Evolutionary conservation across 2,329 filamentous ascomycete species (phyloP), one percentile per base, ranked within the genome.

Genomic region (Apiospora phragmitis): DNA sequence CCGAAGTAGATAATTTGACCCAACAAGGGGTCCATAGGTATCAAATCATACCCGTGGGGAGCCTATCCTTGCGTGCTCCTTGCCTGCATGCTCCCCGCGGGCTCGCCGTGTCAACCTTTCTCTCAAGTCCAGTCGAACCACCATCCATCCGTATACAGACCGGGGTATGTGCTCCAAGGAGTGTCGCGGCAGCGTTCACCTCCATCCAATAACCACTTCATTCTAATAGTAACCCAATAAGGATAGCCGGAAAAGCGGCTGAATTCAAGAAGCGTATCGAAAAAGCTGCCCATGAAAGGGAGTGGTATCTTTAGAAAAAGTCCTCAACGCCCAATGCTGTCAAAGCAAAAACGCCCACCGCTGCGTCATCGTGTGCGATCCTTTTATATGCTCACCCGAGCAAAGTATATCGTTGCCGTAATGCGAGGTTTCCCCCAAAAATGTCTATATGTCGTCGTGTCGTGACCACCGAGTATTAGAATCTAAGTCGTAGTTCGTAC

Each of bases 401-500:
- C 42, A 47, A 47, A 35, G 11, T 47, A 67, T 45, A 67, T 38
- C 42, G 42, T 67, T 67, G 65, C 65, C 65, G 42, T 47, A 67
- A 32, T 43, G 45, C 42, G 29, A 45, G 42, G 26, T 43, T 47
- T 47, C 45, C 65, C 42, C 26, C 32, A 51, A 68, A 49, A 49
- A 49, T 68, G 29, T 68, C 43, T 68, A 49, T 68, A 51, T 29
- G 35, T 68, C 35, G 35, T 68, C 11, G 67, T 55, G 35, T 38
- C 67, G 32, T 24, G 32, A 41, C 67, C 66, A 35, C 29, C 29
- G 43, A 16, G 45, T 24, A 41, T 73, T 79, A 87, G 75, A 86
- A 88, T 47, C 77, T 79, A 71, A 88, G 80, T 73, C 85, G 84
- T 62, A 88, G 76, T 78, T 87, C 83, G 73, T 83, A 83, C 51